Conservation (phyloP, 495 filamentous ascomycete species). For the Venustampulla echinocandica region DNA sequence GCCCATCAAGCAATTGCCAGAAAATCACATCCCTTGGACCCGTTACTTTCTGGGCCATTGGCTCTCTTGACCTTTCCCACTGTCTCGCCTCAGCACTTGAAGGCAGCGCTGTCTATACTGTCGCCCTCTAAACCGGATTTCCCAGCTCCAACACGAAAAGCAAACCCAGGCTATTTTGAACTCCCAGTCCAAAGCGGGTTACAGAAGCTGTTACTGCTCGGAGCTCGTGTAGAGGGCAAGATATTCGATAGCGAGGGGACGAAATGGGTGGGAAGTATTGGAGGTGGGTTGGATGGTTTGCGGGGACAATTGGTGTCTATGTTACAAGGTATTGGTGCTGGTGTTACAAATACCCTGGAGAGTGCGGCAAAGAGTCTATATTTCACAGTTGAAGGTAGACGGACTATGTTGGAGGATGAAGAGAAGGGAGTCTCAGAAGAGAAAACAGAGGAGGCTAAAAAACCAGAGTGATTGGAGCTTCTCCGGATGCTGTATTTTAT, state of each 20-base stretch:
- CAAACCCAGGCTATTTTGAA: constrained; percentile 74
- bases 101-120: constrained; percentile 66
- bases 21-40: constrained; percentile 44
- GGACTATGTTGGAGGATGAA: constrained; percentile 70
- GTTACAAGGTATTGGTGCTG: constrained; percentile 65
- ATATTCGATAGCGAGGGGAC: constrained; percentile 74
- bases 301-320: constrained; percentile 71
- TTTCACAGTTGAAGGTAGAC: constrained; percentile 72
- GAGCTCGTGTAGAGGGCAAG: constrained; percentile 69
- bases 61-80: constrained; percentile 71
- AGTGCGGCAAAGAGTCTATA: constrained; percentile 70
- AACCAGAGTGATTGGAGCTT: constrained; percentile 13
- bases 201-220: constrained; percentile 78
- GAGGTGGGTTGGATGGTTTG: constrained; percentile 72
- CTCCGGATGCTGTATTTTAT: constrained; percentile 23
- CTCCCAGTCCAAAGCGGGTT: constrained; percentile 64
- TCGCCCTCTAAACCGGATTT: constrained; percentile 61
- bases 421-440: constrained; percentile 33
- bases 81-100: constrained; percentile 74
- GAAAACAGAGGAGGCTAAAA: constrained; percentile 27
- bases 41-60: constrained; percentile 72
- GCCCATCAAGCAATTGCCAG: constrained; percentile 53
- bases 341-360: constrained; percentile 65
- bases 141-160: constrained; percentile 63
- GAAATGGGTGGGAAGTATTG: constrained; percentile 78